Evolutionary conservation across 371 early-diverging fungal genomes (phyloP), one percentile per base, ranked within the genome.

Genomic region (Phascolomyces articulosus): DNA sequence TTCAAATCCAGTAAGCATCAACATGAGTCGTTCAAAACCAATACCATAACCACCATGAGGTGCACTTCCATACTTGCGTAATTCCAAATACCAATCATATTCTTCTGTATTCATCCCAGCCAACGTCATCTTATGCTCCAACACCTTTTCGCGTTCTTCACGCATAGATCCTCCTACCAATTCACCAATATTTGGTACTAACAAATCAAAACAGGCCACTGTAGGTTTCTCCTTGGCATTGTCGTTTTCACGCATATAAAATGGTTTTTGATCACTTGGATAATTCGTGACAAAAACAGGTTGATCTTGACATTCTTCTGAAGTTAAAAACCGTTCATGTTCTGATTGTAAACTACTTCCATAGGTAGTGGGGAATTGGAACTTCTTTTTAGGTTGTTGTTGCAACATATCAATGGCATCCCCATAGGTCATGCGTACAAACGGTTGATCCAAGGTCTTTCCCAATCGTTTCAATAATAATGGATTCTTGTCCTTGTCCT

Each of bases 41-140:
- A 97, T 79, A 15, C 98, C 98, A 79, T 90, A 97, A 18, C 98
- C 98, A 26, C 95, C 97, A 71, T 96, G 96, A 31, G 96, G 96
- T 0, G 87, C 88, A 4, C 85, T 80, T 15, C 96, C 96, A 65
- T 80, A 97, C 67, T 85, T 85, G 64, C 96, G 83, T 62, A 96
- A 70, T 67, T 95, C 94, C 56, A 93, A 65, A 75, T 97, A 97
- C 96, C 97, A 97, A 61, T 90, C 80, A 62, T 90, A 87, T 20
- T 89, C 90, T 4, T 87, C 86, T 48, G 77, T 62, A n/a, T 84
- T 75, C 72, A 94, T 73, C 2, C 88, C 84, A 20, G 82, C 84
- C 0, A 69, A 72, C 20, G 64, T 58, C 69, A 96, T 84, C 58
- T 86, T 83, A 38, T 68, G n/a, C 55, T 81, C 66, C 49, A 95